Base-by-base conservation (phyloP, 1,139 yeast genomes). In the Debaryomyces udenii region DNA sequence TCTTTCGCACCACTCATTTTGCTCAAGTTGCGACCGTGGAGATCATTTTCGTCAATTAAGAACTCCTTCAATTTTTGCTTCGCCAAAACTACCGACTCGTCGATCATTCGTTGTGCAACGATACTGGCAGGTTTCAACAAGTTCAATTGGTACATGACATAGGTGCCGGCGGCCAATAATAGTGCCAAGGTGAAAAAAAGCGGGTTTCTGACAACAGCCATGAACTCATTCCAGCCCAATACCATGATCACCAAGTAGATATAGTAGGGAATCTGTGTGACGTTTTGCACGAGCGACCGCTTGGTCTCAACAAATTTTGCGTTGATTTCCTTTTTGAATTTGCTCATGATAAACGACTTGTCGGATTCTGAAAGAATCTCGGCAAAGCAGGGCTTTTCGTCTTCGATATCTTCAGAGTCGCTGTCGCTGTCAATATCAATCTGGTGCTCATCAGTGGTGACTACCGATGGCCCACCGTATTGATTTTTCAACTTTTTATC, bases 211-310 rank as follows among this genome's bases (percentile, higher is more conserved):
- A 93, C 57, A 16, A 93, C 80, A 6, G 95, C 86, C 86, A 90
- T 79, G 53, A 93, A 86, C 70, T 94, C 98, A 62, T 91, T 91
- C 97, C 97, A 93, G 10, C 99, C 99, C 24, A 93, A 70, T 6
- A 87, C 81, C 3, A 86, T 62, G 17, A 93, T 69, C 6, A 93
- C 59, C 16, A 81, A 67, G 62, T 88, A 89, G 45, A 93, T 79
- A 69, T 86, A 94, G 53, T 83, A 71, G 3, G 99, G 99, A 44
- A 93, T 84, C 46, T 85, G 84, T 0, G 96, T 80, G 9, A 79
- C 76, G 41, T 81, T 82, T 44, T 80, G 82, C 27, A 86, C 74
- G 43, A 85, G 77, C 4, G 93, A 82, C 45, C 95, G 74, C 56
- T 84, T 88, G 15, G 96, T 88, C 56, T 93, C 98, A 38, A 93